Percentiles rank a stretch among this genome's conserved stretches.
phyloP scores from a whole-genome alignment of 2,329 filamentous ascomycete species.

The Nannizziopsis barbatae region DNA sequence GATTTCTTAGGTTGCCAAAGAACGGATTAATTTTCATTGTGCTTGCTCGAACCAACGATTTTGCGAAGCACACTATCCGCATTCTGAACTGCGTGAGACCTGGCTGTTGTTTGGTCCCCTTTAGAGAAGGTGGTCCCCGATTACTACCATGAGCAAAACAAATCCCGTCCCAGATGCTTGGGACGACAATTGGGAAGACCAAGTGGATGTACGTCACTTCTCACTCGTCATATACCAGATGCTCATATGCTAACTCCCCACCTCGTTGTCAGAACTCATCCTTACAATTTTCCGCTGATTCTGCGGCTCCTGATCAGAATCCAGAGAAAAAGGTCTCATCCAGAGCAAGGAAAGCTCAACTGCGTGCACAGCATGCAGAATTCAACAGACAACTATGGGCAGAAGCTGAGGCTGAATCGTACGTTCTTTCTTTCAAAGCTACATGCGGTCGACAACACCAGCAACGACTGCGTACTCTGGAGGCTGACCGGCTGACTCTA shows the following conservation, averaged over 20 bases:
- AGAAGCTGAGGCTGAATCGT: slow-evolving; percentile 86
- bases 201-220: slow-evolving; percentile 52
- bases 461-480: background rate
- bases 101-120: background rate
- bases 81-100: too few species aligned
- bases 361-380: slow-evolving; percentile 67
- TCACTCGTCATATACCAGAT: background rate
- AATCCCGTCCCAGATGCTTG: slow-evolving; percentile 62
- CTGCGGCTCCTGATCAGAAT: slow-evolving; percentile 11
- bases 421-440: slow-evolving; percentile 19
- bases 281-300: too few species aligned
- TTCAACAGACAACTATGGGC: slow-evolving; percentile 80
- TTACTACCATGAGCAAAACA: slow-evolving; percentile 31
- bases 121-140: background rate
- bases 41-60: too few species aligned
- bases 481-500: slow-evolving; percentile 2
- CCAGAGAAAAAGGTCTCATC: slow-evolving; percentile 36
- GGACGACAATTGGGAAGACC: slow-evolving; percentile 81
- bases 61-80: too few species aligned
- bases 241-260: background rate
- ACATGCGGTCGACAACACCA: background rate
- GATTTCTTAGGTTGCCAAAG: too few species aligned
- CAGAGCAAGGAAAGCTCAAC: slow-evolving; percentile 62
- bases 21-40: too few species aligned
- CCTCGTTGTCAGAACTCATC: background rate